phyloP scores from a whole-genome alignment of 768 basidiomycete genomes.

The Boletus patriciae region DNA sequence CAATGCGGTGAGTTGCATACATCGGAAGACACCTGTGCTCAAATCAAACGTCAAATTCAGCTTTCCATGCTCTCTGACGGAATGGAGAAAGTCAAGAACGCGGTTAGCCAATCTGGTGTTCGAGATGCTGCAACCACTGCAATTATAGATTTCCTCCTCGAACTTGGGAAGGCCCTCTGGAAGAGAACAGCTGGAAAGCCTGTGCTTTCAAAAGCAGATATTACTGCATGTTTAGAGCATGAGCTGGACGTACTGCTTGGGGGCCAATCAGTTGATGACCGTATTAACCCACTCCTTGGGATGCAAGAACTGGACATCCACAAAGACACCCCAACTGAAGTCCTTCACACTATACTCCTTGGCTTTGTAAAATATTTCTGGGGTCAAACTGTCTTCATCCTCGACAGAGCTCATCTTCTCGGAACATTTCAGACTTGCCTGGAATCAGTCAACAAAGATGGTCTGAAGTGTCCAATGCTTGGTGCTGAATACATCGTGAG shows the following conservation, averaged over 20 bases:
- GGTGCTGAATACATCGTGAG: too few relatives aligned
- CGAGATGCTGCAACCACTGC: conserved; percentile 32
- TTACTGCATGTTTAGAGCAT: background rate
- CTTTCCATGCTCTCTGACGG: conserved; percentile 1
- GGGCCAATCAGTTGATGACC: conserved; percentile 1
- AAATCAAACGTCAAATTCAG: conserved; percentile 6
- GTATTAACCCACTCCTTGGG: conserved; percentile 10
- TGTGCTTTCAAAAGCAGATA: background rate
- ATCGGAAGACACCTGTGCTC: background rate
- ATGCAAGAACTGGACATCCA: conserved; percentile 29
- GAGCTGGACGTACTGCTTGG: conserved; percentile 1
- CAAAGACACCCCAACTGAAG: conserved; percentile 33
- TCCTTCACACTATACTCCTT: conserved; percentile 35
- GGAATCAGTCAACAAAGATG: too few relatives aligned
- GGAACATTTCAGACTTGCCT: too few relatives aligned
- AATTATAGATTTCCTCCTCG: conserved; percentile 31
- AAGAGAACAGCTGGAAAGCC: conserved; percentile 3
- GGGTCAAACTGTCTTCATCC: too few relatives aligned
- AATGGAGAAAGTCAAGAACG: conserved; percentile 4
- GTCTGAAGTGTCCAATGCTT: too few relatives aligned
- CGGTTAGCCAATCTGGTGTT: conserved; percentile 38
- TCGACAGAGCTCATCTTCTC: too few relatives aligned
- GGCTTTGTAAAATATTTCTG: conserved; percentile 38
- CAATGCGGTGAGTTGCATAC: conserved; percentile 1
- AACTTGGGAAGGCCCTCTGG: conserved; percentile 24